Evolutionary conservation across 257 asterid genomes (phyloP), one percentile per base, ranked within the genome.

Genomic region (Galeopsis tetrahit): DNA sequence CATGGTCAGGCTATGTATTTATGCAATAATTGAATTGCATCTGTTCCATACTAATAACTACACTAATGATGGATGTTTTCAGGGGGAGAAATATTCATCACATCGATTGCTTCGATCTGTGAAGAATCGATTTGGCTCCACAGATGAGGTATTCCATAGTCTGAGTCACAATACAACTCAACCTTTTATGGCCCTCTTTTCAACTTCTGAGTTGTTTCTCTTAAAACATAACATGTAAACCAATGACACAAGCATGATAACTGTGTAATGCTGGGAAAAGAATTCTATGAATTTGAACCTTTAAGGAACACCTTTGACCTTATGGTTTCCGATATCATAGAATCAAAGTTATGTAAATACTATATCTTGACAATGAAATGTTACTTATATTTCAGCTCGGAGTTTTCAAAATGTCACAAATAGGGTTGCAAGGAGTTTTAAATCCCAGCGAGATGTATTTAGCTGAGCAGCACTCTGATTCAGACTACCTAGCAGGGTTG

Each of bases 81-180:
- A 94, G 99, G 99, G 97, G 75, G 98, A 94, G 81, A 94, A 87
- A 77, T 79, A 39, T 72, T 89, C 97, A 78, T 85, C 95, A 32
- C 95, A 94, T 85, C 84, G 98, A 58, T 75, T 94, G 78, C 96
- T 94, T 77, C 85, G 99, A 57, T 81, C 99, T 15, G 93, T 88
- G 79, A 91, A 91, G 85, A 94, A 94, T 78, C 89, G 98, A 31
- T 94, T 86, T 86, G 99, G 99, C 77, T 88, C 98, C 84, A 87
- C 99, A 5, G 98, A 94, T 82, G 99, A 91, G 97, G 99, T 88
- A 87, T 68, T 35, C 70, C 53, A 59, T 73, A 67, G 49, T 74
- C 71, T 65, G 35, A 33, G 58, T 56, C 72, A 58, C 43, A 4
- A 53, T 69, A 66, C 43, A 8, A 53, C 31, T 28, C 52, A 68